These are phyloP conservation scores for Saturnispora quitensis DNA, from an alignment of 805 yeast genomes.

Conservation along the genomic window DNA sequence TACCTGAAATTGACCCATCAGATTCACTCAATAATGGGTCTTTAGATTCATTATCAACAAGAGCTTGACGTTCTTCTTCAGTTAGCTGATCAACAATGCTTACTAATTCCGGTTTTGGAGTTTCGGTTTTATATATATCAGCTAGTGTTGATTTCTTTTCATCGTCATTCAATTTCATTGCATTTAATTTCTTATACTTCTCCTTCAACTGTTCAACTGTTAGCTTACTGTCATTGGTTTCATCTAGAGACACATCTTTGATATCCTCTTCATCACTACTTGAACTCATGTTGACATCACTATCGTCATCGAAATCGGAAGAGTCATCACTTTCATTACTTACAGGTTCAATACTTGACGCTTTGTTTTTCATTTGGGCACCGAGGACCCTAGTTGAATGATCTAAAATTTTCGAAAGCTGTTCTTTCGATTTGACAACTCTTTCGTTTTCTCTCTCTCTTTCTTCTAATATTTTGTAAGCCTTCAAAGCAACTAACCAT, in stretches of 20 bases:
- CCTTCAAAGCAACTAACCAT: slow-evolving; percentile 86
- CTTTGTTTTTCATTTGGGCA: slow-evolving; percentile 56
- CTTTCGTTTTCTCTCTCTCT: slow-evolving; percentile 74
- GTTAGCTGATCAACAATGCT: slow-evolving; percentile 22
- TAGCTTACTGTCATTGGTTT: slow-evolving; percentile 38
- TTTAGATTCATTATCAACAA: slow-evolving; percentile 14
- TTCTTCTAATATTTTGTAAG: slow-evolving; percentile 61
- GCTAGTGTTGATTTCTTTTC: slow-evolving; percentile 8
- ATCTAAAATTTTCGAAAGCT: slow-evolving; percentile 77
- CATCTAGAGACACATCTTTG: slow-evolving; percentile 9
- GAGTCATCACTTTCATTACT: slow-evolving; percentile 9
- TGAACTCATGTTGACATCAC: slow-evolving; percentile 19
- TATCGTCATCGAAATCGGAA: slow-evolving; percentile 17
- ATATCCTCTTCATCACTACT: slow-evolving; percentile 23
- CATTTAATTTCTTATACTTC: slow-evolving; percentile 43
- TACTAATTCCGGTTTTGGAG: not conserved
- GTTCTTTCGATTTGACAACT: slow-evolving; percentile 75
- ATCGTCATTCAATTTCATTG: slow-evolving; percentile 9
- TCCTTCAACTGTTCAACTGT: slow-evolving; percentile 46
- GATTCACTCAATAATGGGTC: slow-evolving; percentile 16
- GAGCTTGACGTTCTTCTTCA: slow-evolving; percentile 18
- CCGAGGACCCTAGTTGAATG: slow-evolving; percentile 86
- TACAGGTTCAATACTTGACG: slow-evolving; percentile 14
- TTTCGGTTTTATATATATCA: slow-evolving; percentile 27
- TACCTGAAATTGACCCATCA: slow-evolving; percentile 10